Evolutionary conservation across 2,329 filamentous ascomycete genomes (phyloP).

Genomic region (Sporothrix variecibatus): DNA sequence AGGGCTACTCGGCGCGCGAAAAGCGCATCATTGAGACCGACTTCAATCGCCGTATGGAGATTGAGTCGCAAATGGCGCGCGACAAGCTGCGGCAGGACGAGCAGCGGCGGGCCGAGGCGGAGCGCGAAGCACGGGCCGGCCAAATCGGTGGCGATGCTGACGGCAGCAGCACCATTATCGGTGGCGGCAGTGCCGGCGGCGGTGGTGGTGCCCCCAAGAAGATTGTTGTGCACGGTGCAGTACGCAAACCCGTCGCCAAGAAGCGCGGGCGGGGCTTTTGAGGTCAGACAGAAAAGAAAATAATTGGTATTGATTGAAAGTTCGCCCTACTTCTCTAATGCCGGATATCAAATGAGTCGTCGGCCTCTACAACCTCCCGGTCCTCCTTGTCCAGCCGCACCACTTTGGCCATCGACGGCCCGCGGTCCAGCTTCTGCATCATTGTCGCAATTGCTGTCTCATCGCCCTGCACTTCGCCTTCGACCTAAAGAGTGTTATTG

Average conservation of each 20-base stretch:
- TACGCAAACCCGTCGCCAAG: constrained; percentile 62
- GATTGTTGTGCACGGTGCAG: constrained; percentile 61
- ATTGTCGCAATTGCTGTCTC: constrained; percentile 67
- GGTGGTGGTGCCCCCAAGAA: constrained; percentile 50
- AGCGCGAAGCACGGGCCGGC: constrained; percentile 45
- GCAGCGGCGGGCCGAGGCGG: constrained; percentile 52
- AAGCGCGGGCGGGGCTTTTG: constrained; percentile 57
- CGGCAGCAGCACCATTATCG: constrained; percentile 41
- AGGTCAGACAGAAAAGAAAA: background rate
- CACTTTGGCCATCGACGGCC: constrained; percentile 72
- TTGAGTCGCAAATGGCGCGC: constrained; percentile 87
- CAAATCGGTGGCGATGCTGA: constrained; percentile 42
- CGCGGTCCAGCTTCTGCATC: constrained; percentile 72
- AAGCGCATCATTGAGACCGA: constrained; percentile 87
- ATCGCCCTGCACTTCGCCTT: constrained; percentile 83
- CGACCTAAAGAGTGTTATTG: constrained; percentile 61
- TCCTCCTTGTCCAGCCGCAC: constrained; percentile 71
- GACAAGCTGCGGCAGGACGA: constrained; percentile 72
- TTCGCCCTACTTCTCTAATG: constrained; percentile 33
- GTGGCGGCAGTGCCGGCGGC: constrained; percentile 21
- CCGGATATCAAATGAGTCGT: constrained; percentile 65
- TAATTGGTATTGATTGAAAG: background rate
- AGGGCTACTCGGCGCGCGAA: constrained; percentile 86
- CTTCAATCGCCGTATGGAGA: constrained; percentile 90
- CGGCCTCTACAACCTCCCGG: constrained; percentile 65